Conservation (phyloP, 225 moss, liverwort and hornwort genomes). For the Polytrichum commune region DNA sequence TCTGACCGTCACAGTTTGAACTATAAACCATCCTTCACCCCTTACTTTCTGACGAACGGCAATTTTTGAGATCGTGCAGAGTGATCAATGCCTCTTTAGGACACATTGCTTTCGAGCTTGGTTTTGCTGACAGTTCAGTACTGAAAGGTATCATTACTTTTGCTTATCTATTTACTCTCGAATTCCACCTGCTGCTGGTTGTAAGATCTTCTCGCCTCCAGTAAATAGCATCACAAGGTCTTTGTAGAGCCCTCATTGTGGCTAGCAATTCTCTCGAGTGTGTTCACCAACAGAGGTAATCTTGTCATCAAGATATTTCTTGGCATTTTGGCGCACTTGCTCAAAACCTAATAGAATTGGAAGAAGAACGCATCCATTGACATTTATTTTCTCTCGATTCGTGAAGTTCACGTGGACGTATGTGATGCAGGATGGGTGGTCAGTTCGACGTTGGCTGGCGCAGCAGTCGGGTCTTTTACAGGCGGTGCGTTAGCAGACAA, state of each 20-base stretch:
- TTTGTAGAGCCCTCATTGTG: no score
- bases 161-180: no score
- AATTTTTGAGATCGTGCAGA: conserved; percentile 25
- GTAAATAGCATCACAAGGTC: no score
- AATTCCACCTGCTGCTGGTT: no score
- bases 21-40: neutral
- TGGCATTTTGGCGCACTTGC: neutral
- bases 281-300: no score
- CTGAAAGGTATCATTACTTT: conserved; percentile 39
- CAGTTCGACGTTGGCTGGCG: conserved; percentile 51
- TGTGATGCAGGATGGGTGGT: conserved; percentile 50
- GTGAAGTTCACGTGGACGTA: no score
- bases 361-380: no score
- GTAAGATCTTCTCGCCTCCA: no score
- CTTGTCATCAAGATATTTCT: neutral
- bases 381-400: no score
- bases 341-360: neutral
- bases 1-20: neutral
- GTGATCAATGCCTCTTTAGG: conserved; percentile 49
- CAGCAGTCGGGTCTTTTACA: conserved; percentile 40
- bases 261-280: no score
- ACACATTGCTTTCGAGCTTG: conserved; percentile 41
- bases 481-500: conserved; percentile 49
- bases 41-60: conserved; percentile 8
- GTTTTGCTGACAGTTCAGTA: conserved; percentile 34